Evolutionary conservation across 441 rosid genomes (phyloP), one percentile per base, ranked within the genome.

Genomic region (Dalechampia spathulata): DNA sequence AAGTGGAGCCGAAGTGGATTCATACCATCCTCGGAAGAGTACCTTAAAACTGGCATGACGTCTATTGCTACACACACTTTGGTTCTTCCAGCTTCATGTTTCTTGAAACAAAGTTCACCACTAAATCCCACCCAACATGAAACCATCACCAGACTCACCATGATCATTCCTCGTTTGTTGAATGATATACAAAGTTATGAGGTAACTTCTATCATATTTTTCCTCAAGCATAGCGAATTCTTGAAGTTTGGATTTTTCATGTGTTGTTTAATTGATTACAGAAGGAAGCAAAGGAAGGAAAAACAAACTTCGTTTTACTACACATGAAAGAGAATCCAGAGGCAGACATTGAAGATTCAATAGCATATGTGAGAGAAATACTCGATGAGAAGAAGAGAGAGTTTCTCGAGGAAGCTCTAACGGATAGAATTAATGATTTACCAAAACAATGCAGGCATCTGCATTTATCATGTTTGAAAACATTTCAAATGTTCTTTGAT

Each of bases 401-500:
- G 61, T 57, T 83, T 9, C 34, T 83, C 2, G 52, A 74, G 48
- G 74, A 75, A 49, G 80, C 72, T 49, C 62, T 83, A 17, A 52
- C 63, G 69, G 78, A 70, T 37, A 66, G 55, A 11, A 43, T 37
- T 2, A 57, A 65, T 48, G 72, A 74, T 41, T 51, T 85, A 17
- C 70, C 94, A 10, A 61, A 58, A 34, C 11, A 64, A 2, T 57
- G 61, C 66, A 81, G 67, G 63, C 76, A 28, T 10, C 72, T 86
- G 13, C 85, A 86, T 50, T 64, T 83, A 57, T 65, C 77, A 1
- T 49, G 75, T 47, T 27, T 63, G 52, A 83, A 81, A 65, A 68
- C 65, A 15, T 84, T 82, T 69, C 65, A 74, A n/a, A 81, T 86
- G 90, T 86, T 86, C 65, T 83, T 62, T 57, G 47, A 77, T 72